Conservation (phyloP, 148 eudicot genomes). For the Persicaria tinctoria region DNA sequence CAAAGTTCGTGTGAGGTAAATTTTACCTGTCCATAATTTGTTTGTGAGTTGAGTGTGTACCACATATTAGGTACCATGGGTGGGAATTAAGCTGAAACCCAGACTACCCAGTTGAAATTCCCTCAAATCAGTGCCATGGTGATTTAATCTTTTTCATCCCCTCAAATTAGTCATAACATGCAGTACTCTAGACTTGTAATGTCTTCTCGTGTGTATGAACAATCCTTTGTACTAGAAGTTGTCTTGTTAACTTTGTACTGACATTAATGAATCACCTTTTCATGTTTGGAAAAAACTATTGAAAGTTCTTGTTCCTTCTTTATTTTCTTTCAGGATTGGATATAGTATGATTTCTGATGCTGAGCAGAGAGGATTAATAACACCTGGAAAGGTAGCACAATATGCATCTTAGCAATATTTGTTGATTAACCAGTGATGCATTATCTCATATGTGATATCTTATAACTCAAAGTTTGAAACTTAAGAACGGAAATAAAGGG, state of each 20-base stretch:
- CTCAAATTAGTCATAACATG: not conserved
- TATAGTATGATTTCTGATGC: constrained; percentile 92
- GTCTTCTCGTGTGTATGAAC: not conserved
- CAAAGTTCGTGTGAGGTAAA: not conserved
- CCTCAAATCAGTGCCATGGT: not conserved
- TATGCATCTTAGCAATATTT: not conserved
- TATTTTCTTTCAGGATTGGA: constrained; percentile 65
- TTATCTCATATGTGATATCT: not conserved
- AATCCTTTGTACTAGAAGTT: not conserved
- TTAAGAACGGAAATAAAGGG: not conserved
- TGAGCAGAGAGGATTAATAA: constrained; percentile 72
- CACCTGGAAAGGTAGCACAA: constrained; percentile 73
- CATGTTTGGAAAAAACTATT: not conserved
- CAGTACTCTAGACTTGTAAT: not conserved
- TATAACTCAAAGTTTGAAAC: not conserved
- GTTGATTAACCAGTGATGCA: too few relatives aligned
- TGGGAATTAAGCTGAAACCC: not conserved
- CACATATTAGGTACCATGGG: not conserved
- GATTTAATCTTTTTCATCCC: not conserved
- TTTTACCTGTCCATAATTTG: not conserved
- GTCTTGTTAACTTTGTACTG: not conserved
- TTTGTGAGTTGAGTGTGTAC: not conserved
- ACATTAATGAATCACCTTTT: not conserved
- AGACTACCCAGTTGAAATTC: not conserved
- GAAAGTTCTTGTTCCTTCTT: constrained; percentile 8